Evolutionary conservation across 2,329 filamentous ascomycete genomes (phyloP), one percentile per base, ranked within the genome.

Genomic region (Dactylellina parvicollis): DNA sequence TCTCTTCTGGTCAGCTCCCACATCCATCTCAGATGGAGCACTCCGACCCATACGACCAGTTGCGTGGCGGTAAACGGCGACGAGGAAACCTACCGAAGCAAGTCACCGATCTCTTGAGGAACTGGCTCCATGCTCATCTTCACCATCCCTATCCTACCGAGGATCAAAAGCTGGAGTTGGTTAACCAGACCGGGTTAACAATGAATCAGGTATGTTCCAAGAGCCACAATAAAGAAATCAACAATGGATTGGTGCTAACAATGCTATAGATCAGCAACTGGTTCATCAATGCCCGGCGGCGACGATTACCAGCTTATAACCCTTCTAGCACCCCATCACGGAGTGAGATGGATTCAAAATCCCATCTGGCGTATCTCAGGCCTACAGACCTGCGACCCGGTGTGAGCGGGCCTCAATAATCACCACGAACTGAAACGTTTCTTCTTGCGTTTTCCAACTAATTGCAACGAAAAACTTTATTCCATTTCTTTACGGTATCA

Each of bases 31-130:
- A 78, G 10, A 75, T 78, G 73, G 72, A 75, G 18, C 67, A 72
- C 8, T 74, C 76, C 36, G 76, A 77, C 30, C 77, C 76, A 60
- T 78, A 75, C 40, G 76, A 78, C 42, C 77, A 80, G 16, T 79
- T 79, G 14, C 71, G 76, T 24, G 75, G 74, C 9, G 76, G 75
- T 3, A 85, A 85, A 77, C 83, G 84, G 79, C 85, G 92, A 57
- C 86, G 92, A 38, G 92, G 92, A 0, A 96, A 96, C 78, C 84
- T 96, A 2, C 92, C 92, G n/a, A 96, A 96, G 79, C 90, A 92
- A 61, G 91, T 92, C 0, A 96, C 92, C 0, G 90, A 93, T 79
- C 89, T 91, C 76, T 83, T 96, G 40, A 87, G 90, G 60, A 83
- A 86, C 0, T 96, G 92, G 92, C 93, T 96, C 76, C 81, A 88